phyloP scores from a whole-genome alignment of 768 basidiomycete genomes.

The Amanita molliuscula region DNA sequence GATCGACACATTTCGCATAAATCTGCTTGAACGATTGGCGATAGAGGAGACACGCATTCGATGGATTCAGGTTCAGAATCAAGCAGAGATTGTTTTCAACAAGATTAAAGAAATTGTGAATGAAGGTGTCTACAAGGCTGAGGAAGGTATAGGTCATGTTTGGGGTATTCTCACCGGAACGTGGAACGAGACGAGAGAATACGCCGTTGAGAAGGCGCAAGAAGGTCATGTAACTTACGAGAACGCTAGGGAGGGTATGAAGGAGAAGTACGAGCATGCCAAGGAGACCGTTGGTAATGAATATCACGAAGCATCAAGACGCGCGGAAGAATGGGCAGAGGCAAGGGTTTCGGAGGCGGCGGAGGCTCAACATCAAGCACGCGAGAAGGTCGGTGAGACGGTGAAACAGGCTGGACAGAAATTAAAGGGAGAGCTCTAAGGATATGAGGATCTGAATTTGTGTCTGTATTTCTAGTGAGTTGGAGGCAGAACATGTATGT shows the following conservation, averaged over 20 bases:
- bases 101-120: slow-evolving; percentile 60
- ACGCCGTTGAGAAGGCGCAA: slow-evolving; percentile 14
- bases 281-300: slow-evolving; percentile 13
- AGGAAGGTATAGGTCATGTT: slow-evolving; percentile 57
- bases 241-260: slow-evolving; percentile 1
- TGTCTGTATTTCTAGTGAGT: too few relatives aligned
- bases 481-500: too few relatives aligned
- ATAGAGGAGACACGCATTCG: slow-evolving; percentile 71
- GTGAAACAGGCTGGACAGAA: slow-evolving; percentile 26
- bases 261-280: slow-evolving; percentile 14
- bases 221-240: slow-evolving; percentile 4
- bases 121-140: slow-evolving; percentile 58
- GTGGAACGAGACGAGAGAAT: slow-evolving; percentile 20
- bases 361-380: slow-evolving; percentile 11
- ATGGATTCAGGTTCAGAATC: slow-evolving; percentile 57
- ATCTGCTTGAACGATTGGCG: not conserved
- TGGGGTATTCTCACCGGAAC: slow-evolving; percentile 35
- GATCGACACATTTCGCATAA: slow-evolving; percentile 6
- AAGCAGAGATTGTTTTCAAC: slow-evolving; percentile 45
- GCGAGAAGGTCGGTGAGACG: slow-evolving; percentile 26
- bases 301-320: slow-evolving; percentile 14
- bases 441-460: too few relatives aligned
- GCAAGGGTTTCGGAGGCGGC: slow-evolving; percentile 17
- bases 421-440: slow-evolving; percentile 28
- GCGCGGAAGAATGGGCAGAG: slow-evolving; percentile 16